phyloP scores from a whole-genome alignment of 352 stramenopile species.

The Globisporangium emineosum region DNA sequence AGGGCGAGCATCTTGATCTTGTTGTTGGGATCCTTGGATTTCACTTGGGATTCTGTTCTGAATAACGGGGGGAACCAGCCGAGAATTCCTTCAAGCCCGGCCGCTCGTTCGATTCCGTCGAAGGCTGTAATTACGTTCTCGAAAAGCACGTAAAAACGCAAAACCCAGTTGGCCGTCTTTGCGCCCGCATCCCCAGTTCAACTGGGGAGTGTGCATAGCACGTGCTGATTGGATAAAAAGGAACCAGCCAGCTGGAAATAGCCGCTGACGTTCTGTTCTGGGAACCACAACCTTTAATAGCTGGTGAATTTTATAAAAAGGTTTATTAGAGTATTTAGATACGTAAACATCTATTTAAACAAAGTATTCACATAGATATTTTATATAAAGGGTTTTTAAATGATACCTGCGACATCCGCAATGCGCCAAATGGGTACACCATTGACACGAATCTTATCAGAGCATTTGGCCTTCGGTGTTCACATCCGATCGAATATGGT shows the following conservation, averaged over 20 bases:
- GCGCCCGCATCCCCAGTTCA: background rate
- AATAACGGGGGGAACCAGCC: background rate
- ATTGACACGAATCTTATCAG: background rate
- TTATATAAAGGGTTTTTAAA: background rate
- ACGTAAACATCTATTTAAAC: background rate
- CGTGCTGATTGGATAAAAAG: slow-evolving; percentile 3
- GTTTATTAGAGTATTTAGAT: background rate
- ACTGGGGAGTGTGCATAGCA: background rate
- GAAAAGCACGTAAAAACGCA: slow-evolving; percentile 8
- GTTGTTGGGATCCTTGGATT: background rate
- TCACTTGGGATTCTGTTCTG: background rate
- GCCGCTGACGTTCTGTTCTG: background rate
- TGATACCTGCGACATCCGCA: background rate
- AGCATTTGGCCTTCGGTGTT: background rate
- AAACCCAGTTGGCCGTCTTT: background rate
- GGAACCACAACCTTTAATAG: background rate
- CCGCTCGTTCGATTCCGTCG: background rate
- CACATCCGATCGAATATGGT: background rate
- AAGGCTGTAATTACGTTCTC: slow-evolving; percentile 11
- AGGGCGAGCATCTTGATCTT: slow-evolving; percentile 58
- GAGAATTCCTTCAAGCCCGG: background rate
- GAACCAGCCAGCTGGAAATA: background rate
- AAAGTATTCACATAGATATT: background rate
- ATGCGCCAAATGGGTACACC: background rate
- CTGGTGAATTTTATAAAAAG: background rate